Evolutionary conservation across 192 early-diverging fungal genomes (phyloP).

Genomic region (Anaeromyces robustus): DNA sequence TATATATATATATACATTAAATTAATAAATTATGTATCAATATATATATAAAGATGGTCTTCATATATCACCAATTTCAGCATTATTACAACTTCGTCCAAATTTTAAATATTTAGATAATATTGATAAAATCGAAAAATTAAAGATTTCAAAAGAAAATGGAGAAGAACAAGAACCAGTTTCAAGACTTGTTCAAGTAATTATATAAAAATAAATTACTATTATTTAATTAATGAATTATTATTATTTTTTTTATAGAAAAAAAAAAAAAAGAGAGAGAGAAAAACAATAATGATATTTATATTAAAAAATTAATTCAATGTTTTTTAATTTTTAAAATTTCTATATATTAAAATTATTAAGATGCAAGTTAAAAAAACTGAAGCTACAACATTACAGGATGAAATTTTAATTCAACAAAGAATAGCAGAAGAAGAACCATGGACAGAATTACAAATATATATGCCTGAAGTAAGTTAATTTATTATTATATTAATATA

Average conservation of each 20-base stretch:
- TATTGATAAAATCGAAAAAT: constrained; percentile 64
- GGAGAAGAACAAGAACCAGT: not conserved
- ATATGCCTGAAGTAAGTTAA: not conserved
- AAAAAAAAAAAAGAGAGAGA: too few relatives aligned
- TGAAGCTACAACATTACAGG: not conserved
- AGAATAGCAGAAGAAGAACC: not conserved
- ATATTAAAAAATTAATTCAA: too few relatives aligned
- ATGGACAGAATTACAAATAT: not conserved
- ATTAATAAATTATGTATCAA: too few relatives aligned
- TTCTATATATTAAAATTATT: too few relatives aligned
- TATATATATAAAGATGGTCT: constrained; percentile 42
- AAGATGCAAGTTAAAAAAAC: not conserved
- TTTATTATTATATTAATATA: not conserved
- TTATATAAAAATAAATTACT: not conserved
- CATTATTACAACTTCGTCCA: constrained; percentile 69
- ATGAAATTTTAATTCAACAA: not conserved
- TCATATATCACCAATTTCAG: constrained; percentile 65
- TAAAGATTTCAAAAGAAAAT: not conserved
- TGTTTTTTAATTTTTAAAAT: too few relatives aligned
- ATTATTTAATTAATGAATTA: too few relatives aligned
- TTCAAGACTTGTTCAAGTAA: not conserved
- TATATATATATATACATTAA: too few relatives aligned
- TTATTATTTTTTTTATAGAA: too few relatives aligned
- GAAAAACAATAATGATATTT: too few relatives aligned
- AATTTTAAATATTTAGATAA: constrained; percentile 80